phyloP scores from a whole-genome alignment of 2,329 filamentous ascomycete genomes.

The Chlorencoelia australis region DNA sequence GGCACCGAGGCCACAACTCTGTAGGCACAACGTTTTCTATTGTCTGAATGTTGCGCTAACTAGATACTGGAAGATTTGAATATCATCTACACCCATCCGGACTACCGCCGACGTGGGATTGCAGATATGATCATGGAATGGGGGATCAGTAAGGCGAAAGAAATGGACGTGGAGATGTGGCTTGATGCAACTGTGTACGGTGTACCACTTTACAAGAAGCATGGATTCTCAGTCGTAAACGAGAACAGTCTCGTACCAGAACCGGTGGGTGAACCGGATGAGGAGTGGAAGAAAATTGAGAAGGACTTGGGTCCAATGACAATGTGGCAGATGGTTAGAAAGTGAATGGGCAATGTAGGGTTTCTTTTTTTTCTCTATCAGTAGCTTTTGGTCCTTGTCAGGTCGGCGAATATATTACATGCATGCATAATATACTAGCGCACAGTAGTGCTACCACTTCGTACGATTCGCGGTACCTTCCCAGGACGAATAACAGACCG shows the following conservation, averaged over 20 bases:
- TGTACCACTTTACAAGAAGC: slow-evolving; percentile 2
- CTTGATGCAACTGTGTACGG: slow-evolving; percentile 3
- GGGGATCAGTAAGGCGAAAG: slow-evolving; percentile 2
- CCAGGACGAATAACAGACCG: too few species aligned
- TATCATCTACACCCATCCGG: slow-evolving; percentile 6
- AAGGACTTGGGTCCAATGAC: slow-evolving; percentile 2
- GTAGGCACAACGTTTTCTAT: neutral
- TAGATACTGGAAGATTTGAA: slow-evolving; percentile 2
- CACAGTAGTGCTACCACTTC: too few species aligned
- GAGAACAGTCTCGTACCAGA: slow-evolving; percentile 1
- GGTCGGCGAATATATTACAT: too few species aligned
- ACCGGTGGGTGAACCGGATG: neutral
- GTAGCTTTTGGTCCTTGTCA: too few species aligned
- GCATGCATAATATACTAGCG: too few species aligned
- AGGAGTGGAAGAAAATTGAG: slow-evolving; percentile 4
- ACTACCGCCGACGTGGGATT: slow-evolving; percentile 5
- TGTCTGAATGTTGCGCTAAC: neutral
- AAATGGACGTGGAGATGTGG: slow-evolving; percentile 5
- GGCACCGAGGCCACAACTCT: slow-evolving; percentile 2
- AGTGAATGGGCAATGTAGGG: too few species aligned
- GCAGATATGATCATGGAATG: slow-evolving; percentile 3
- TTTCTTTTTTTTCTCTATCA: too few species aligned
- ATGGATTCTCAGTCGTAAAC: slow-evolving; percentile 1
- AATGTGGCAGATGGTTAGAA: slow-evolving; percentile 3
- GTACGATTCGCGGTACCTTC: too few species aligned